Evolutionary conservation across 139 green algal species (phyloP).

Genomic region (Eudorina sp.): DNA sequence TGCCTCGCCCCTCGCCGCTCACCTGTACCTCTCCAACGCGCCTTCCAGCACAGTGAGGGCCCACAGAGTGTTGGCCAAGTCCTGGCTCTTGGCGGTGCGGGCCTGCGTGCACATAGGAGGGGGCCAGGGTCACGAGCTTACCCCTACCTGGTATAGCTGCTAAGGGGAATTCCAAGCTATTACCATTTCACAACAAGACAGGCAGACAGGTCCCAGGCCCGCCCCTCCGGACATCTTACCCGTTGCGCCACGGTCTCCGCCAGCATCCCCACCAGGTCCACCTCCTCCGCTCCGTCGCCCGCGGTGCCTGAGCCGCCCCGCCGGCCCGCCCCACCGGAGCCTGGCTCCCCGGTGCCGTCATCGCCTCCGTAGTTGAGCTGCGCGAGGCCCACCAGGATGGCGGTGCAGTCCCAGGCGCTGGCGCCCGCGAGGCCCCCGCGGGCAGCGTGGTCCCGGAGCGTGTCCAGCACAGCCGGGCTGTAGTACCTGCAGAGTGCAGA

Average conservation of each 20-base stretch:
- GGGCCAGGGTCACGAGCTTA: no score
- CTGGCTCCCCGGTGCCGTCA: not conserved
- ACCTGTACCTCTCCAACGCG: conserved; percentile 15
- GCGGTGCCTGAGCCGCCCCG: not conserved
- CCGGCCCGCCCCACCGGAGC: not conserved
- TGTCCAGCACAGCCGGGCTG: conserved; percentile 11
- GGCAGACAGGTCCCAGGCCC: no score
- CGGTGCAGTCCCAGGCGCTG: conserved; percentile 26
- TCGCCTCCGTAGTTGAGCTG: conserved; percentile 13
- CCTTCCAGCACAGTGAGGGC: not conserved
- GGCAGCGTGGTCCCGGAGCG: conserved; percentile 18
- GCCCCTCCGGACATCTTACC: no score
- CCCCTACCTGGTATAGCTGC: no score
- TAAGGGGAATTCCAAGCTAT: no score
- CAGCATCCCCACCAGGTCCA: conserved; percentile 14
- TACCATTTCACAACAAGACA: no score
- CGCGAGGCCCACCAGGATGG: conserved; percentile 13
- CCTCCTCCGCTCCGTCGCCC: not conserved
- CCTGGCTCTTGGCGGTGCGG: conserved; percentile 13
- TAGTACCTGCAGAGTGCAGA: no score
- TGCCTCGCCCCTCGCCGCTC: not conserved
- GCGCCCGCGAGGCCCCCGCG: conserved; percentile 2
- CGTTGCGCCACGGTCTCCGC: not conserved
- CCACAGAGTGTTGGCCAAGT: conserved; percentile 37
- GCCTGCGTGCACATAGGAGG: no score